Evolutionary conservation across 805 yeast species (phyloP).

Genomic region (Alloascoidea africana): DNA sequence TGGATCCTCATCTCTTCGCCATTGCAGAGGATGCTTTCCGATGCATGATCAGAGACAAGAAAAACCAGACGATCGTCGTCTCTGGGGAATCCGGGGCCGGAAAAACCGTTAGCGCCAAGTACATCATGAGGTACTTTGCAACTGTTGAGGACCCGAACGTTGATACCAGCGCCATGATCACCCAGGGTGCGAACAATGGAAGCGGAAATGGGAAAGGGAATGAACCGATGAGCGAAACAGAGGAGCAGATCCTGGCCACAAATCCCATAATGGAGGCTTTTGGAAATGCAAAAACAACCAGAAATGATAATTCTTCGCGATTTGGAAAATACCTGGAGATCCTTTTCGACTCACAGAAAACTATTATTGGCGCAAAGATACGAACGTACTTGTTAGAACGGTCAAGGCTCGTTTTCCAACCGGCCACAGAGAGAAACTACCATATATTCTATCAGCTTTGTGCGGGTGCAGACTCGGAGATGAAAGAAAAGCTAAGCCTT

Average conservation of each 20-base stretch:
- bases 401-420: conserved; percentile 89
- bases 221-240: conserved; percentile 76
- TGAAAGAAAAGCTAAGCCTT: conserved; percentile 44
- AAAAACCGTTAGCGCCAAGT: conserved; percentile 92
- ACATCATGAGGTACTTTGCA: conserved; percentile 95
- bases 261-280: conserved; percentile 97
- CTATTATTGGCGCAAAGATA: conserved; percentile 88
- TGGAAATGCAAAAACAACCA: conserved; percentile 95
- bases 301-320: conserved; percentile 95
- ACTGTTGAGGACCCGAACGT: conserved; percentile 52
- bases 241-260: conserved; percentile 88
- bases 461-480: conserved; percentile 43
- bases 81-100: conserved; percentile 99
- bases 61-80: conserved; percentile 91
- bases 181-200: background rate
- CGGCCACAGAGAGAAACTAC: conserved; percentile 79
- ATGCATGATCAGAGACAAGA: conserved; percentile 74
- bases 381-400: conserved; percentile 89
- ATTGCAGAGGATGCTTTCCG: conserved; percentile 96
- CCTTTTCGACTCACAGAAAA: conserved; percentile 55
- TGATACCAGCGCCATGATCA: background rate
- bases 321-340: conserved; percentile 94
- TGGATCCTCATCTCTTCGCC: conserved; percentile 94
- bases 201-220: conserved; percentile 13
- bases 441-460: conserved; percentile 88